Percentiles rank a stretch among this genome's conserved stretches.
Evolutionary conservation across 345 rosid species (phyloP).

Genomic region (Mallotus nudiflorus): DNA sequence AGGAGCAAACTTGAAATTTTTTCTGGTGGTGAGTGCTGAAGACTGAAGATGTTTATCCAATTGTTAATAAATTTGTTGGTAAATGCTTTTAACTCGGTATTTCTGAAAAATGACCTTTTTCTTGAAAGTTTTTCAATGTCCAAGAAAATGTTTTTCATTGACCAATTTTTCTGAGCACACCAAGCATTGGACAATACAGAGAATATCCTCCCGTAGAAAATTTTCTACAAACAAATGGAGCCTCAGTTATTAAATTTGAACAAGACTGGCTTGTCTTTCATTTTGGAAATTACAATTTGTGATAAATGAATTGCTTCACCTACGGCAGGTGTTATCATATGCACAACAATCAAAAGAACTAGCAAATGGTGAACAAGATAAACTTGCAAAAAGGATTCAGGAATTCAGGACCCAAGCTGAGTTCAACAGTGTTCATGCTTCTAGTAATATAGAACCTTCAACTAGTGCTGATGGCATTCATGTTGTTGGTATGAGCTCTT

Average conservation of each 20-base stretch:
- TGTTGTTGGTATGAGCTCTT: constrained; percentile 44
- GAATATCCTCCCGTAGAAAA: no score
- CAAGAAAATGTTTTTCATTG: no score
- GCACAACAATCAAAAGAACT: constrained; percentile 85
- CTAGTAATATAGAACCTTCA: constrained; percentile 44
- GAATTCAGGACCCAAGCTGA: constrained; percentile 88
- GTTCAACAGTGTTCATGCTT: constrained; percentile 50
- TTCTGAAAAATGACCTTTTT: no score
- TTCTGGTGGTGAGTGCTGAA: no score
- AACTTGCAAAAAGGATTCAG: constrained; percentile 83
- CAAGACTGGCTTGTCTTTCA: constrained; percentile 1
- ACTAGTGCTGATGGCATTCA: constrained; percentile 39
- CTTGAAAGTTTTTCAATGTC: no score
- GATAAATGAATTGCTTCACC: constrained; percentile 3
- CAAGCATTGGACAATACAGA: no score
- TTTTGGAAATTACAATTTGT: neutral
- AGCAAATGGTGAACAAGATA: constrained; percentile 72
- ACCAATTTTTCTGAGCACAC: no score
- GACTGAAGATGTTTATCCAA: no score
- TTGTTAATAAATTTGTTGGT: no score
- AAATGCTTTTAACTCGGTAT: no score
- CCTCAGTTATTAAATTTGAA: neutral
- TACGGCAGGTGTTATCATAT: constrained; percentile 66
- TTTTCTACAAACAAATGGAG: no score
- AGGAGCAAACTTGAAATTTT: no score